Conservation (phyloP, 306 rosid species). For the Acacia confusa region DNA sequence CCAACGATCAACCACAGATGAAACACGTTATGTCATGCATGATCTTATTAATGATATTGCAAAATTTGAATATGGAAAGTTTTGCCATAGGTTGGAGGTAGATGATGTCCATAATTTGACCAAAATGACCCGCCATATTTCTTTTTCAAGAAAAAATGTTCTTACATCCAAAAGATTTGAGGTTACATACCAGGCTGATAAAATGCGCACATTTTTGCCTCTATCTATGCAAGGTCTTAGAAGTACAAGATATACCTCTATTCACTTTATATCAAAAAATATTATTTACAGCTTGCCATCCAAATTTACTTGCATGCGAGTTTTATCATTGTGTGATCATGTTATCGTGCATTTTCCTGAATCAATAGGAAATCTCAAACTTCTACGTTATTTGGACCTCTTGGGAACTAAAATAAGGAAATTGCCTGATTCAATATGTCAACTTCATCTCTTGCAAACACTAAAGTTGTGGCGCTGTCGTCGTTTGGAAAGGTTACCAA, state of each 20-base stretch:
- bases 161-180: background rate
- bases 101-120: background rate
- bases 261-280: background rate
- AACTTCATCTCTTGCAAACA: conserved; percentile 31
- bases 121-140: conserved; percentile 17
- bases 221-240: background rate
- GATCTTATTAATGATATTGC: background rate
- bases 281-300: background rate
- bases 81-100: background rate
- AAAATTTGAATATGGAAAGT: too few relatives aligned
- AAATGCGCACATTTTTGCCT: background rate
- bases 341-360: background rate
- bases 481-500: background rate
- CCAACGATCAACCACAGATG: background rate
- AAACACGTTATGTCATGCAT: conserved; percentile 28
- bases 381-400: conserved; percentile 27
- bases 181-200: background rate
- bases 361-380: background rate
- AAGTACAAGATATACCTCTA: background rate
- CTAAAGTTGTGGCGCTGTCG: background rate
- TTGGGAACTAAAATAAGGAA: rapidly evolving
- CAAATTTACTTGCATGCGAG: background rate
- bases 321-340: background rate
- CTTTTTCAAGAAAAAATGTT: background rate
- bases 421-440: conserved; percentile 20